Conservation (phyloP, 495 filamentous ascomycete species). For the Trichoderma parareesei region DNA sequence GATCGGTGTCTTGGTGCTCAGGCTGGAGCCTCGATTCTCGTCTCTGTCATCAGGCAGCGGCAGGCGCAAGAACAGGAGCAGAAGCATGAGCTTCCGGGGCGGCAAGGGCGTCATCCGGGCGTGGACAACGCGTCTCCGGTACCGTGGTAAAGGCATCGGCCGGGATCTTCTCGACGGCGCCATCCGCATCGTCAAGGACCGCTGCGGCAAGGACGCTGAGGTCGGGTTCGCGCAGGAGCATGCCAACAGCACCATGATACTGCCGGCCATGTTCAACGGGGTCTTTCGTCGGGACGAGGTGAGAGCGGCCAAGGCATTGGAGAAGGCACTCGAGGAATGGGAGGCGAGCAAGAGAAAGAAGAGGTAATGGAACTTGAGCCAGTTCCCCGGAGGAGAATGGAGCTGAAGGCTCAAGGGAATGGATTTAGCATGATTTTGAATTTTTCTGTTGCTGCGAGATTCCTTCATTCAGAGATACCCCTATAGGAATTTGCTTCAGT, state of each 20-base stretch:
- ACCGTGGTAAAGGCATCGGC: constrained; percentile 61
- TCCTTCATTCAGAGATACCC: constrained; percentile 8
- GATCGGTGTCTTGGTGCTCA: constrained; percentile 36
- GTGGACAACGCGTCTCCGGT: constrained; percentile 64
- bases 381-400: constrained; percentile 1
- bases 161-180: constrained; percentile 58
- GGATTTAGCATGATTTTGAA: neutral
- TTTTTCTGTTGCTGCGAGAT: neutral
- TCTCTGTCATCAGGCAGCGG: constrained; percentile 14
- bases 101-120: constrained; percentile 55
- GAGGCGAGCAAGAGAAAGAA: constrained; percentile 29
- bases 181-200: constrained; percentile 47
- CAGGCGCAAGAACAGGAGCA: constrained; percentile 17
- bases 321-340: constrained; percentile 36
- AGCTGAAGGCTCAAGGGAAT: neutral
- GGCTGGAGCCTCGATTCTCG: constrained; percentile 22
- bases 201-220: constrained; percentile 47
- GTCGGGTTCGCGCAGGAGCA: constrained; percentile 61
- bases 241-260: constrained; percentile 54
- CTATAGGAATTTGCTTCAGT: neutral
- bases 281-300: constrained; percentile 49
- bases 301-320: constrained; percentile 43
- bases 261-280: constrained; percentile 52
- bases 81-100: constrained; percentile 24
- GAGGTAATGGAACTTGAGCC: constrained; percentile 15